These are phyloP conservation scores for Rhizopogon vinicolor DNA, from an alignment of 768 basidiomycete genomes.

Conservation along the genomic window DNA sequence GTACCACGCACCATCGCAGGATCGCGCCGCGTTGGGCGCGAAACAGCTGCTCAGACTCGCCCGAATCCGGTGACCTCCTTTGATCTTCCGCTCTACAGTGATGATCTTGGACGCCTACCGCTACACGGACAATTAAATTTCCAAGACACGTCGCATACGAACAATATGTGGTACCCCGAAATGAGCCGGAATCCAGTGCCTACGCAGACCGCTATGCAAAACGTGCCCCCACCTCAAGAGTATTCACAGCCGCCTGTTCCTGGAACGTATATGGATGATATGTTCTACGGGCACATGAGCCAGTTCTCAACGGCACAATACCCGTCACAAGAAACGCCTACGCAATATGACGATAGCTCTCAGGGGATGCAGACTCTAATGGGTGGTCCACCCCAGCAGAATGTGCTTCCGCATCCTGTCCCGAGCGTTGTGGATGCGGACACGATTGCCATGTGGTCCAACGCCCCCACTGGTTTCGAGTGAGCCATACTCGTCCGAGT, in stretches of 20 bases:
- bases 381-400: background rate
- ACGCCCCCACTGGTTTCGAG: constrained; percentile 57
- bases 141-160: constrained; percentile 1
- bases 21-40: constrained; percentile 28
- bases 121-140: constrained; percentile 29
- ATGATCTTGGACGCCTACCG: constrained; percentile 54
- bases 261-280: constrained; percentile 15
- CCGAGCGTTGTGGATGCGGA: constrained; percentile 36
- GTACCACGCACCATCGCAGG: constrained; percentile 27
- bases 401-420: background rate
- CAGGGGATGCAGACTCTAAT: background rate
- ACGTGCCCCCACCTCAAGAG: background rate
- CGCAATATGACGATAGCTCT: background rate
- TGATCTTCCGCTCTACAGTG: constrained; percentile 50
- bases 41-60: constrained; percentile 9
- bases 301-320: background rate
- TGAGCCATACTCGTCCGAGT: constrained; percentile 27
- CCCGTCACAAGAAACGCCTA: background rate
- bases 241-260: background rate
- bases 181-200: constrained; percentile 2
- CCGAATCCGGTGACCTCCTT: constrained; percentile 14
- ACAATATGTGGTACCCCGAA: constrained; percentile 18
- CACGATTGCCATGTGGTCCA: constrained; percentile 60
- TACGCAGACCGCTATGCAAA: background rate
- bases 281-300: constrained; percentile 17